Evolutionary conservation across 1,139 yeast species (phyloP), one percentile per base, ranked within the genome.

Genomic region (Geotrichum carabidarum): DNA sequence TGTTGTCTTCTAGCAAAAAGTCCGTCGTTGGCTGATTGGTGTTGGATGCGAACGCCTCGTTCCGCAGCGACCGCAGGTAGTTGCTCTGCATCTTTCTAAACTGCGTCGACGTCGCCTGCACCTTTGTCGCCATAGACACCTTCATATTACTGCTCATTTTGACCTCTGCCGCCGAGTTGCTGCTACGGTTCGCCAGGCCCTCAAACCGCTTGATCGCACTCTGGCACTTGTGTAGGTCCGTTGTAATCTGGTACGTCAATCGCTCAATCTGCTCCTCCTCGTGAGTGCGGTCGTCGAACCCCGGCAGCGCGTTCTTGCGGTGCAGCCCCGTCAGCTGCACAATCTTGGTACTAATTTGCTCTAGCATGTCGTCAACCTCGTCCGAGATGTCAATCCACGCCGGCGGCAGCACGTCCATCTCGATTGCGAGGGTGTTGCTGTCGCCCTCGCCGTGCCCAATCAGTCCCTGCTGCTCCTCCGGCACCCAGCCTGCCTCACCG

Each of bases 61-160:
- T 71, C 41, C 74, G 66, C 43, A 74, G 66, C 5, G 71, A 82
- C 64, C 87, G 86, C 65, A 94, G 82, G 66, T 93, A 94, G 63
- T 86, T 84, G 63, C 91, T 88, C 68, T 93, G 99, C 64, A 91
- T 74, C 64, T 88, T 87, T 54, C 99, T 75, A 71, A 91, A 93
- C 51, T 78, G 77, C 31, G 91, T 79, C 44, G 95, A 84, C 49
- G 80, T 74, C 48, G 82, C 84, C 68, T 93, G 98, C 42, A 94
- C 84, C 67, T 84, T 84, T 43, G 84, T 75, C 2, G 99, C 99
- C 69, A 91, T 82, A 48, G 83, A 83, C 63, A 88, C 86, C 69
- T 88, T 86, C 73, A 88, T 81, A 69, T 91, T 93, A 51, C 81
- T 83, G 56, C 90, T 75, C 76, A 93, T 84, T 49, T 78, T 74